These are phyloP conservation scores for Fusarium sp. DNA, from an alignment of 2,329 filamentous ascomycete species.

Conservation along the genomic window DNA sequence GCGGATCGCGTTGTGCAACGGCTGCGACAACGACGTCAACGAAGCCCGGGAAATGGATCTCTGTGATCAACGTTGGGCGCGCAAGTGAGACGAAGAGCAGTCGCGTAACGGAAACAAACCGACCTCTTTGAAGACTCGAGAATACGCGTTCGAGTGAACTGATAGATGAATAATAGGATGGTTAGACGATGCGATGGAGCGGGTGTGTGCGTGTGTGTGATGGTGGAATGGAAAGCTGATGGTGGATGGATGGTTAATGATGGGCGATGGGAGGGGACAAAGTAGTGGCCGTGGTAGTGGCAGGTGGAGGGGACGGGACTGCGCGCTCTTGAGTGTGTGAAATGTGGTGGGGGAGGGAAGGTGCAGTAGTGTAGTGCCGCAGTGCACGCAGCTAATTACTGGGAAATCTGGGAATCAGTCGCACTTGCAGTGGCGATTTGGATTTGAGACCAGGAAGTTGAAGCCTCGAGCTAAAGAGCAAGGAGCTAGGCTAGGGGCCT, in stretches of 20 bases:
- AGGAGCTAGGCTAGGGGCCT: not conserved
- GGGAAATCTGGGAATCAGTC: constrained; percentile 32
- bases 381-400: constrained; percentile 25
- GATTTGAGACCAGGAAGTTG: constrained; percentile 36
- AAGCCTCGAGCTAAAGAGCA: too few relatives aligned
- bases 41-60: constrained; percentile 27
- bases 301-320: constrained; percentile 47
- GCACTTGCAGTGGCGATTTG: constrained; percentile 44
- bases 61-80: constrained; percentile 12
- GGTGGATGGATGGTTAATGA: constrained; percentile 46
- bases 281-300: constrained; percentile 12
- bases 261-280: constrained; percentile 36
- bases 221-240: constrained; percentile 44
- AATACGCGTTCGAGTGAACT: constrained; percentile 27
- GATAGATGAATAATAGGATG: constrained; percentile 33
- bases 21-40: constrained; percentile 38
- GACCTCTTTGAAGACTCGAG: constrained; percentile 26
- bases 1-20: constrained; percentile 50
- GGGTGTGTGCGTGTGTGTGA: constrained; percentile 44
- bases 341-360: constrained; percentile 45
- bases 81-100: constrained; percentile 34
- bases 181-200: constrained; percentile 46
- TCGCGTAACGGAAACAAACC: constrained; percentile 38
- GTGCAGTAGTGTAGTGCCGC: constrained; percentile 42
- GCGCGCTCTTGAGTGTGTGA: constrained; percentile 33